These are phyloP conservation scores for Lachancea kluyveri DNA, from an alignment of 805 yeast genomes.

Conservation along the genomic window DNA sequence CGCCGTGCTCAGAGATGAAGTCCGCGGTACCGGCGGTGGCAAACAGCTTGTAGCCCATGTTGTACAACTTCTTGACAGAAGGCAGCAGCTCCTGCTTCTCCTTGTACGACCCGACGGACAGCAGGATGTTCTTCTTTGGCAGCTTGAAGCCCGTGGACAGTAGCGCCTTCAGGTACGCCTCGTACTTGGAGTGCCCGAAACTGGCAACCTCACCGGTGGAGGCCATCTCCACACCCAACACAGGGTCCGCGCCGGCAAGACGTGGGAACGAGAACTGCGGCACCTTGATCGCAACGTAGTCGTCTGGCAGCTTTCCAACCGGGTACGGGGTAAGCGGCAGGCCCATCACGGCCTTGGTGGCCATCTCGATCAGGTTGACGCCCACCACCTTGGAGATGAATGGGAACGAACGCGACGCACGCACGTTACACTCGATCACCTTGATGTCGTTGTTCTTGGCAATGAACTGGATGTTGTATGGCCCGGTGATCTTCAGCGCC, in stretches of 20 bases:
- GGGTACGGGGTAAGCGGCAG: slow-evolving; percentile 87
- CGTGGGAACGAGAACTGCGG: slow-evolving; percentile 98
- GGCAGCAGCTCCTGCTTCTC: slow-evolving; percentile 94
- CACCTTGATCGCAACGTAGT: slow-evolving; percentile 92
- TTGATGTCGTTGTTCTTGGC: slow-evolving; percentile 93
- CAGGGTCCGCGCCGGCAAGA: slow-evolving; percentile 96
- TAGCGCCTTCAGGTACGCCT: slow-evolving; percentile 92
- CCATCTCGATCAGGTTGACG: slow-evolving; percentile 93
- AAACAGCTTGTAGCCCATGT: slow-evolving; percentile 82
- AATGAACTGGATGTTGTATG: slow-evolving; percentile 93
- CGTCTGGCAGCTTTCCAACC: slow-evolving; percentile 78
- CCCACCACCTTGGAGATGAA: slow-evolving; percentile 97
- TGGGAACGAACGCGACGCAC: slow-evolving; percentile 99
- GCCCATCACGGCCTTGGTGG: slow-evolving; percentile 92
- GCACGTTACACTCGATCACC: slow-evolving; percentile 96
- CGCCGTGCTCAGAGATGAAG: slow-evolving; percentile 88
- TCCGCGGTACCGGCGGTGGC: slow-evolving; percentile 99
- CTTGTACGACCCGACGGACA: slow-evolving; percentile 94
- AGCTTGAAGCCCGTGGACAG: slow-evolving; percentile 91
- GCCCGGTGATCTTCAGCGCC: slow-evolving; percentile 95
- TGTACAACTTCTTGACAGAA: slow-evolving; percentile 69
- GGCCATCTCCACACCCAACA: slow-evolving; percentile 98
- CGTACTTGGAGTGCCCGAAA: slow-evolving; percentile 93
- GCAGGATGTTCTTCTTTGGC: slow-evolving; percentile 89
- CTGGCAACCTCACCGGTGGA: slow-evolving; percentile 99